phyloP scores from a whole-genome alignment of 768 basidiomycete species.

The Glaciozyma antarctica region DNA sequence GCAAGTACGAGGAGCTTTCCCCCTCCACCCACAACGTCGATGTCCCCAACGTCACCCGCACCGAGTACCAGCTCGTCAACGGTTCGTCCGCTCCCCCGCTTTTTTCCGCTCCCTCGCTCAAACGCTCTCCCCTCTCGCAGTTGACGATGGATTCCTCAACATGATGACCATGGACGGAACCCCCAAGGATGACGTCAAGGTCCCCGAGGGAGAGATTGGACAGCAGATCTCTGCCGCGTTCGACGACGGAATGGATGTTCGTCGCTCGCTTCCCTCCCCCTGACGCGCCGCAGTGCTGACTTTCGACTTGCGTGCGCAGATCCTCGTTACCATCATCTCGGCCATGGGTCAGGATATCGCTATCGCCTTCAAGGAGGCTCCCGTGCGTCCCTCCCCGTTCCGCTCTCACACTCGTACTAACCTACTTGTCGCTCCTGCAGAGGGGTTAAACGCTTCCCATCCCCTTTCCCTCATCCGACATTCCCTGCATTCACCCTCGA shows the following conservation, averaged over 20 bases:
- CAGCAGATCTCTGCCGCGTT: slow-evolving; percentile 58
- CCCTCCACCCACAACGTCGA: slow-evolving; percentile 99
- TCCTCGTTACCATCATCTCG: slow-evolving; percentile 54
- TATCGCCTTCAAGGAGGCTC: slow-evolving; percentile 62
- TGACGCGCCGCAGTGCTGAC: neutral
- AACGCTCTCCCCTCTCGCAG: slow-evolving; percentile 48
- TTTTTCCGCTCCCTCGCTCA: neutral
- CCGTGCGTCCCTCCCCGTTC: neutral
- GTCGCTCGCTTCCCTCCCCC: slow-evolving; percentile 45
- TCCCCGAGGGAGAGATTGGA: slow-evolving; percentile 80
- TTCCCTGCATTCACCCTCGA: too few species aligned
- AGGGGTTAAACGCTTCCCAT: too few species aligned
- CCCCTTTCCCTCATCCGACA: too few species aligned
- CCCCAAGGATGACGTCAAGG: slow-evolving; percentile 68
- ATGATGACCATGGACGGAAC: slow-evolving; percentile 71
- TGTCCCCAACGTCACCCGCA: slow-evolving; percentile 83
- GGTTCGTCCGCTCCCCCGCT: slow-evolving; percentile 1
- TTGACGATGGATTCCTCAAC: slow-evolving; percentile 92
- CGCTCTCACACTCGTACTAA: too few species aligned
- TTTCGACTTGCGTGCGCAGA: neutral
- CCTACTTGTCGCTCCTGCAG: too few species aligned
- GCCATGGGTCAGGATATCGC: slow-evolving; percentile 93
- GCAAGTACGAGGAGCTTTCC: slow-evolving; percentile 80
- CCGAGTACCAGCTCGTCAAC: slow-evolving; percentile 77
- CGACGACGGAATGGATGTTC: slow-evolving; percentile 75